A percentile compares a stretch with the other conserved stretches of the same genome.
Evolutionary conservation across 768 basidiomycete genomes (phyloP).

Genomic region (Galerina sulciceps): DNA sequence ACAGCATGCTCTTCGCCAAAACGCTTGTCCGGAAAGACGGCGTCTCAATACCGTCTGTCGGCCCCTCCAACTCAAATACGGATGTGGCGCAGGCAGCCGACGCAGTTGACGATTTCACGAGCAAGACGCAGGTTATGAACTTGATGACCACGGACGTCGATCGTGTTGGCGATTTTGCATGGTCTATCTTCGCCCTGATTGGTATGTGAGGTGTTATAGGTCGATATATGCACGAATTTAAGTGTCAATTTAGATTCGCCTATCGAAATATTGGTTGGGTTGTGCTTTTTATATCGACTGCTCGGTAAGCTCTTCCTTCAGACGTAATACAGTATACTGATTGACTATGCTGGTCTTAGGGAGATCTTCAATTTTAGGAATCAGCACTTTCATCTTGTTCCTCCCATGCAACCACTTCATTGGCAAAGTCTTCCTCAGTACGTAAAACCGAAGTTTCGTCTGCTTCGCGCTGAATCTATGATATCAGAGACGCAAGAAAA

Average conservation of each 20-base stretch:
- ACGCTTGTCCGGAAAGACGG: conserved; percentile 86
- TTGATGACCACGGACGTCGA: conserved; percentile 5
- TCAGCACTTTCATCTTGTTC: conserved; percentile 13
- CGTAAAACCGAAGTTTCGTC: neutral
- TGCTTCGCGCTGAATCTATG: conserved; percentile 61
- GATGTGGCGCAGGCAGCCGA: neutral
- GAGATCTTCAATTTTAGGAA: conserved; percentile 12
- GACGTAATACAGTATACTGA: too few relatives aligned
- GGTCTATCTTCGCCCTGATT: conserved; percentile 1
- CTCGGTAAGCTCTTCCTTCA: conserved; percentile 28
- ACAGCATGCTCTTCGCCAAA: conserved; percentile 85
- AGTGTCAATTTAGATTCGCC: conserved; percentile 6
- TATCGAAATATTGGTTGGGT: conserved; percentile 17
- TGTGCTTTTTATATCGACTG: conserved; percentile 13
- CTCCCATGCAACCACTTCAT: conserved; percentile 18
- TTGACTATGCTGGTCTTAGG: neutral
- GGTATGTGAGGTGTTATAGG: conserved; percentile 39
- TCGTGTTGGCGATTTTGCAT: neutral
- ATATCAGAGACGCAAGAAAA: neutral
- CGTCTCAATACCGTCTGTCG: neutral
- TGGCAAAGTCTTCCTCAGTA: conserved; percentile 9
- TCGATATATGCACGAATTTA: neutral
- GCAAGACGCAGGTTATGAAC: neutral
- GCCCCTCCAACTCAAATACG: neutral
- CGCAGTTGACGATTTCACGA: neutral